Percentiles rank a stretch among this genome's conserved stretches.
phyloP scores from a whole-genome alignment of 139 green algal species.

The Ettlia oleoabundans region DNA sequence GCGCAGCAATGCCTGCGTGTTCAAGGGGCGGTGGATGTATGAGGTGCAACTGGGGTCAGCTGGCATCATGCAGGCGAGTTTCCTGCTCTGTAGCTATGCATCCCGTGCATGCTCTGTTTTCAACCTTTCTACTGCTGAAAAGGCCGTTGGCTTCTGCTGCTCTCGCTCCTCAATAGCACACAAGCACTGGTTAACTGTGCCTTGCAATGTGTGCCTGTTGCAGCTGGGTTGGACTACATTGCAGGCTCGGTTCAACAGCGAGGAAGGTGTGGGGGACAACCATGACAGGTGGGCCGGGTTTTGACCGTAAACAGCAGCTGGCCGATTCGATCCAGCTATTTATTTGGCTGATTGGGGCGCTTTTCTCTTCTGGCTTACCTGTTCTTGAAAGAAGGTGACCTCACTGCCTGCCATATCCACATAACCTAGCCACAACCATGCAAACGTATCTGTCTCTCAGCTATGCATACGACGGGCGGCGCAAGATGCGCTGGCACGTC shows the following conservation, averaged over 20 bases:
- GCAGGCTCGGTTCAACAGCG: slow-evolving; percentile 84
- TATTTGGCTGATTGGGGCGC: no score
- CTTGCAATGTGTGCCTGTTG: not conserved
- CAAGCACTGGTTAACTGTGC: not conserved
- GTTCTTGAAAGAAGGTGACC: no score
- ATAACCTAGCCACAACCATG: no score
- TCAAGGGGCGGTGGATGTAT: slow-evolving; percentile 87
- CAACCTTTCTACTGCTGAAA: no score
- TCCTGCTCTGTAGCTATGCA: not conserved
- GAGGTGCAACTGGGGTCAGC: slow-evolving; percentile 80
- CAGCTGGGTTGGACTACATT: slow-evolving; percentile 66
- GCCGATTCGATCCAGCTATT: no score
- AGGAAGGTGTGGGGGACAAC: slow-evolving; percentile 94
- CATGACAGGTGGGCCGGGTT: slow-evolving; percentile 58
- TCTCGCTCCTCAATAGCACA: no score
- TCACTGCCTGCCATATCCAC: no score
- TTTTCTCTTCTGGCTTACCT: no score
- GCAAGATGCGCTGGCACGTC: slow-evolving; percentile 87
- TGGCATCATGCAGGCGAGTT: slow-evolving; percentile 92
- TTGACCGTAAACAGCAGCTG: no score
- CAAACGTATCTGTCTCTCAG: slow-evolving; percentile 30
- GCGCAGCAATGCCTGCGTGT: slow-evolving; percentile 77
- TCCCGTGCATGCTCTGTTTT: not conserved
- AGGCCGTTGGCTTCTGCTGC: not conserved
- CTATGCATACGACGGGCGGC: slow-evolving; percentile 80